Evolutionary conservation across 495 filamentous ascomycete species (phyloP).

Genomic region (Trichocladium antarcticum): DNA sequence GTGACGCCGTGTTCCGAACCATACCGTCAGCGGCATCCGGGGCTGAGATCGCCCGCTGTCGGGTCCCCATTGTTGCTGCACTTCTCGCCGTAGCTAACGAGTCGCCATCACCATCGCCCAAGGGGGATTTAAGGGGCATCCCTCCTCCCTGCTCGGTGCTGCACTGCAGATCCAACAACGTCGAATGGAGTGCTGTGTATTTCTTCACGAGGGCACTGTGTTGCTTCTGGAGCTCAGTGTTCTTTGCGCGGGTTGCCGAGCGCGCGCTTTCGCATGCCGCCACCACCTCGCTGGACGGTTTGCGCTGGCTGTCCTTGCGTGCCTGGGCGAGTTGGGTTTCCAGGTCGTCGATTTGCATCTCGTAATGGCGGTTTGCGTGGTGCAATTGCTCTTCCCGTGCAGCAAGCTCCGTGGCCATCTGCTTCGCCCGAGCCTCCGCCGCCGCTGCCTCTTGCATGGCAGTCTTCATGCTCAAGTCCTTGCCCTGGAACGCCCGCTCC

Average conservation of each 20-base stretch:
- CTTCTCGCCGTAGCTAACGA: slow-evolving; percentile 3
- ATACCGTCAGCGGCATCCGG: slow-evolving; percentile 22
- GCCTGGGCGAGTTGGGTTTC: slow-evolving; percentile 34
- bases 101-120: slow-evolving; percentile 5
- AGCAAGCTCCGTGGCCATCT: slow-evolving; percentile 40
- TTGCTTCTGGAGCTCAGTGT: slow-evolving; percentile 34
- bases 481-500: slow-evolving; percentile 47
- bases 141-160: slow-evolving; percentile 6
- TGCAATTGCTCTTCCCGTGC: slow-evolving; percentile 43
- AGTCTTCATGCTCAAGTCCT: slow-evolving; percentile 42
- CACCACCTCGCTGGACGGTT: slow-evolving; percentile 26
- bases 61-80: slow-evolving; percentile 13
- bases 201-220: slow-evolving; percentile 33
- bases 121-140: neutral
- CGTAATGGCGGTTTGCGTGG: slow-evolving; percentile 32
- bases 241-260: slow-evolving; percentile 30
- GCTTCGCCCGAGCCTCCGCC: slow-evolving; percentile 41
- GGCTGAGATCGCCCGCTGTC: slow-evolving; percentile 28
- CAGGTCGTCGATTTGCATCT: slow-evolving; percentile 35
- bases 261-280: slow-evolving; percentile 29
- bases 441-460: slow-evolving; percentile 42
- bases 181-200: slow-evolving; percentile 29
- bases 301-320: slow-evolving; percentile 31
- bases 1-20: slow-evolving; percentile 28
- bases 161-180: slow-evolving; percentile 28